Base-by-base conservation (phyloP, 1,284 basidiomycete species). In the Trichosporon faecale region DNA sequence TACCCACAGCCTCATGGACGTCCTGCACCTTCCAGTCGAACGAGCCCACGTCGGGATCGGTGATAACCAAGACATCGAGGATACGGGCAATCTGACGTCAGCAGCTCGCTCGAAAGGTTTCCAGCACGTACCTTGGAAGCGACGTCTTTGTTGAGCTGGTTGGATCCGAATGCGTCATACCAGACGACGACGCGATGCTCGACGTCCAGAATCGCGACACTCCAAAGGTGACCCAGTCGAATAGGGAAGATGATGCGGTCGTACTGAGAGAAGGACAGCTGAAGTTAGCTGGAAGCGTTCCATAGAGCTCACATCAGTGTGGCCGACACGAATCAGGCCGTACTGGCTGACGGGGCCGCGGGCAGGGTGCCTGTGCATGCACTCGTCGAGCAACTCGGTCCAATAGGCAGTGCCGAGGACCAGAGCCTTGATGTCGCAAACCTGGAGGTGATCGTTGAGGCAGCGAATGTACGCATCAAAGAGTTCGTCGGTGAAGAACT, bases 191-290 rank as follows among this genome's bases (percentile, higher is more conserved):
- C n/a, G 18, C 57, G 57, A 18, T 61, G 14, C 57, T 33, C 27
- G 8, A 61, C 29, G 57, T 61, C 57, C 5, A 61, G 57, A 14
- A 61, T 33, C 16, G 29, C 57, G 18, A 61, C 57, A n/a, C 27
- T 31, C 57, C 57, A 61, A 3, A 61, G 29, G 31, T 31, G 29
- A 4, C 29, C 57, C 16, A 61, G 12, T 9, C 27, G 57, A 8
- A 61, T 31, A 6, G 57, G 57, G 57, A 61, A 61, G 31, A 61
- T 27, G 57, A 61, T 31, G 23, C 57, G 57, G 57, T 61, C 57
- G 29, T 31, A 61, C 57, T 61, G 57, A 2, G 11, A 16, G 29
- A 61, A 61, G 3, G 57, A 61, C 7, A 61, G 27, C 57, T 61
- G 57, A 1, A 3, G 11, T 61, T n/a, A 61, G 57, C 57, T 31